Percentiles rank a stretch among this genome's conserved stretches.
phyloP scores from a whole-genome alignment of 495 filamentous ascomycete genomes.

The Choiromyces venosus region DNA sequence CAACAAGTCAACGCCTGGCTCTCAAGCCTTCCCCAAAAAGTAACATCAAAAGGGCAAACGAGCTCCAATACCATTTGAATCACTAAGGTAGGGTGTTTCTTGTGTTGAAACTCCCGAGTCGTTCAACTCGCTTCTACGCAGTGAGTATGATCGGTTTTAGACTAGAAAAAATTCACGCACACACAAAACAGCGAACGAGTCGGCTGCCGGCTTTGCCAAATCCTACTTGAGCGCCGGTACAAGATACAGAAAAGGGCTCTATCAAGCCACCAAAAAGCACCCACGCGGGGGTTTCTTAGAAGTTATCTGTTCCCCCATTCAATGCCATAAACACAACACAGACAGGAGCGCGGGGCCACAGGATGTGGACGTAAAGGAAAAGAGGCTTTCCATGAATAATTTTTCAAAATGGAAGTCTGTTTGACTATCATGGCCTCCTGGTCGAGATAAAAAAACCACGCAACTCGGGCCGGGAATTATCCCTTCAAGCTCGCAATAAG shows the following conservation, averaged over 20 bases:
- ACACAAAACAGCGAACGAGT: constrained; percentile 28
- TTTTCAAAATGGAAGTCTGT: neutral
- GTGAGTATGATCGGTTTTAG: constrained; percentile 21
- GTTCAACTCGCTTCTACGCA: constrained; percentile 28
- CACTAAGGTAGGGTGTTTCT: neutral
- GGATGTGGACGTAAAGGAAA: constrained; percentile 11
- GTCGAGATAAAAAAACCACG: neutral
- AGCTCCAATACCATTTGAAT: neutral
- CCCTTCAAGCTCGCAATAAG: constrained; percentile 3
- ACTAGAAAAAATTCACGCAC: constrained; percentile 29
- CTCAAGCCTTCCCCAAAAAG: constrained; percentile 12
- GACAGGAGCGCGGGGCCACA: constrained; percentile 6
- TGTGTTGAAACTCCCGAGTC: neutral
- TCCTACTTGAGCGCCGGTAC: neutral
- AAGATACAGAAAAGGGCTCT: neutral
- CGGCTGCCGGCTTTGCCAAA: constrained; percentile 26
- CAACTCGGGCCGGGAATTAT: neutral
- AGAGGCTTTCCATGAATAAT: constrained; percentile 4
- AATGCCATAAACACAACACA: constrained; percentile 12
- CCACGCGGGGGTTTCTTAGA: constrained; percentile 4
- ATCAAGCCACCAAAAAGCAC: neutral
- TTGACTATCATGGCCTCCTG: neutral
- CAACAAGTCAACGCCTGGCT: neutral
- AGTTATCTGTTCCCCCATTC: neutral
- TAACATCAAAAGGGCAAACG: constrained; percentile 23